Conservation (phyloP, 768 basidiomycete species). For the Trametes meyenii region DNA sequence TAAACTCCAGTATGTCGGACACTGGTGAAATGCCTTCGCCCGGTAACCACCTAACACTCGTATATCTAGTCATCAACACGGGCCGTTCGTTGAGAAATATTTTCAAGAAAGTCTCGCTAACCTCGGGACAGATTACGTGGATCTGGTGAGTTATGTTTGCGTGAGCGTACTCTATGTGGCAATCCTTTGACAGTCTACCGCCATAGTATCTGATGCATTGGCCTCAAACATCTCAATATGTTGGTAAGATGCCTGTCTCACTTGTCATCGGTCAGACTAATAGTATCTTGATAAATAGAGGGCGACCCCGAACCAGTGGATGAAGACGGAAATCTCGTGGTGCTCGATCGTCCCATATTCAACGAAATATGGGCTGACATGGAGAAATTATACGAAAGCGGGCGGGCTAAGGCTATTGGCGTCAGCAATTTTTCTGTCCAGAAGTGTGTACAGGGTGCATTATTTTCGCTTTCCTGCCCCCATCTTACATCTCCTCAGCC, state of each 20-base stretch:
- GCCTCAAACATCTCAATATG: conserved; percentile 43
- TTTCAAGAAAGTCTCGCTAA: conserved; percentile 35
- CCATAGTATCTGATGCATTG: conserved; percentile 54
- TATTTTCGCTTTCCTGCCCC: background rate
- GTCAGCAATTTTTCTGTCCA: conserved; percentile 65
- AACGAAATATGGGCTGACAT: conserved; percentile 53
- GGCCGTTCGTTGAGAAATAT: conserved; percentile 29
- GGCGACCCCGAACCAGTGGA: conserved; percentile 36
- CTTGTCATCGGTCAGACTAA: background rate
- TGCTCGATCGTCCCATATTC: conserved; percentile 32
- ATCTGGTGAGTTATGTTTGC: conserved; percentile 24
- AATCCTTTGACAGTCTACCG: background rate
- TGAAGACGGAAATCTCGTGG: conserved; percentile 36
- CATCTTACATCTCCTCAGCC: conserved; percentile 16
- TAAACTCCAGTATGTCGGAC: conserved; percentile 41
- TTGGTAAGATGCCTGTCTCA: conserved; percentile 29
- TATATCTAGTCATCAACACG: conserved; percentile 44
- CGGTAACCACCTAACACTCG: too few species aligned
- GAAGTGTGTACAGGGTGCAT: conserved; percentile 39
- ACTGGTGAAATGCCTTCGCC: background rate
- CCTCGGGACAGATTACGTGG: conserved; percentile 36
- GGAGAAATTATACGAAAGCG: conserved; percentile 50
- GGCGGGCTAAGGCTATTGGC: conserved; percentile 54
- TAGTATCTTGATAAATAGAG: conserved; percentile 20
- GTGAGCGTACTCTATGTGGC: too few species aligned